Evolutionary conservation across 116 monocot genomes (phyloP).

Genomic region (Cymodocea nodosa): DNA sequence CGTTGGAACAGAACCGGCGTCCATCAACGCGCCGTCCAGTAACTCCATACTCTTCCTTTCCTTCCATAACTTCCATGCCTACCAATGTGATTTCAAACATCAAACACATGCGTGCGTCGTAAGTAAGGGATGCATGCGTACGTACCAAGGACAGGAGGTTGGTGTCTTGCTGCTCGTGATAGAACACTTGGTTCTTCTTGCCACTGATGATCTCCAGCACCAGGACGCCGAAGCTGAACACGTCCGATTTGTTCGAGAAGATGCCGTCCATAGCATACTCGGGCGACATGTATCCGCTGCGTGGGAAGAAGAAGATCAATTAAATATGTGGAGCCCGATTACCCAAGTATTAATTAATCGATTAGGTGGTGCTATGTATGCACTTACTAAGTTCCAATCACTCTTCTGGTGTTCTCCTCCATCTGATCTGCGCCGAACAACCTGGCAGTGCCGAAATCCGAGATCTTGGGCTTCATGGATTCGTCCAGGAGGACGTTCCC

Average conservation of each 20-base stretch:
- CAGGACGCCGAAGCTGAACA: constrained; percentile 11
- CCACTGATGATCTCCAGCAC: constrained; percentile 13
- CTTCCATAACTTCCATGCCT: constrained; percentile 9
- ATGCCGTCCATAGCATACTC: constrained; percentile 6
- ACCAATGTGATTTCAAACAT: no score
- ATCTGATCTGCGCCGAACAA: constrained; percentile 1
- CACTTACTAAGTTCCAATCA: constrained; percentile 8
- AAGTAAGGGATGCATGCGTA: no score
- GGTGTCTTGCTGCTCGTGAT: neutral
- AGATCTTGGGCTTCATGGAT: constrained; percentile 13
- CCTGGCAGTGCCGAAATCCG: constrained; percentile 9
- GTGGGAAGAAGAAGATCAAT: no score
- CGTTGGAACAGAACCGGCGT: no score
- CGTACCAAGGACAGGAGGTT: neutral
- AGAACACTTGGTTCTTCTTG: neutral
- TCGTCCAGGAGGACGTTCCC: constrained; percentile 8
- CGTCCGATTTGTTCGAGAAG: constrained; percentile 11
- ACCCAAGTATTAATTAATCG: neutral
- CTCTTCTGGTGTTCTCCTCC: constrained; percentile 2
- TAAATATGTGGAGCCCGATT: no score
- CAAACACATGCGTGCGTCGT: no score
- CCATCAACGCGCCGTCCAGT: no score
- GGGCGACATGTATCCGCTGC: constrained; percentile 14
- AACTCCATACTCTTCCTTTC: neutral
- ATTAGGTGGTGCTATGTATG: neutral